Conservation (phyloP, 164 flowering plant genomes). For the Vitis riparia region DNA sequence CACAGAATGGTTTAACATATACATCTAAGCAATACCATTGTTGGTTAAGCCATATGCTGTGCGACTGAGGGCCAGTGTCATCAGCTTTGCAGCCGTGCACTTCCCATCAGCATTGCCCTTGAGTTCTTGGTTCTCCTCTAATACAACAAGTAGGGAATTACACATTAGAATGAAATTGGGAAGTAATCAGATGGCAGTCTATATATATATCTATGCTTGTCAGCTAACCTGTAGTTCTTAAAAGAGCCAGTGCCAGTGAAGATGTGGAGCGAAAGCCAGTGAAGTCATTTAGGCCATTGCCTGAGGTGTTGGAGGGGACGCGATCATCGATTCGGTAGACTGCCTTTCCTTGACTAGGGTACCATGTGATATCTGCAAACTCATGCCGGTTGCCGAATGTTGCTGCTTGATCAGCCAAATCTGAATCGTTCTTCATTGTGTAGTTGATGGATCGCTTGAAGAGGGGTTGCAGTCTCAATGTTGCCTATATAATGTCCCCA, state of each 20-base stretch:
- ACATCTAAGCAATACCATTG: conserved; percentile 30
- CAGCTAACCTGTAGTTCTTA: conserved; percentile 45
- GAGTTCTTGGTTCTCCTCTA: conserved; percentile 60
- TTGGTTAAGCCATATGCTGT: conserved; percentile 45
- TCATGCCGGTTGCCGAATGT: conserved; percentile 59
- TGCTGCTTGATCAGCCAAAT: conserved; percentile 44
- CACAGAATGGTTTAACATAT: too few relatives aligned
- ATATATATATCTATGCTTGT: neutral
- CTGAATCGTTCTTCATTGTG: conserved; percentile 33
- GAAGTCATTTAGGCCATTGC: conserved; percentile 45
- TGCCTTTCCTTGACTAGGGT: conserved; percentile 37
- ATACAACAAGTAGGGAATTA: neutral
- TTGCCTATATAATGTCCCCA: conserved; percentile 37
- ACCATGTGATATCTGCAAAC: conserved; percentile 46
- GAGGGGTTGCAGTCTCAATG: conserved; percentile 52
- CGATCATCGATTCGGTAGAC: conserved; percentile 45
- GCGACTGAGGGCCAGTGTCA: conserved; percentile 16
- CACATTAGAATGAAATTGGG: neutral
- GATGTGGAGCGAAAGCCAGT: conserved; percentile 46
- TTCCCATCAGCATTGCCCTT: conserved; percentile 39
- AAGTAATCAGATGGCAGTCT: too few relatives aligned
- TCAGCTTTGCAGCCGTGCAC: conserved; percentile 35
- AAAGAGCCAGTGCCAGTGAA: conserved; percentile 24
- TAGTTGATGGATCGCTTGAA: conserved; percentile 65
- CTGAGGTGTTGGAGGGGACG: conserved; percentile 34